Conservation (phyloP, 768 basidiomycete species). For the Daedalea quercina region DNA sequence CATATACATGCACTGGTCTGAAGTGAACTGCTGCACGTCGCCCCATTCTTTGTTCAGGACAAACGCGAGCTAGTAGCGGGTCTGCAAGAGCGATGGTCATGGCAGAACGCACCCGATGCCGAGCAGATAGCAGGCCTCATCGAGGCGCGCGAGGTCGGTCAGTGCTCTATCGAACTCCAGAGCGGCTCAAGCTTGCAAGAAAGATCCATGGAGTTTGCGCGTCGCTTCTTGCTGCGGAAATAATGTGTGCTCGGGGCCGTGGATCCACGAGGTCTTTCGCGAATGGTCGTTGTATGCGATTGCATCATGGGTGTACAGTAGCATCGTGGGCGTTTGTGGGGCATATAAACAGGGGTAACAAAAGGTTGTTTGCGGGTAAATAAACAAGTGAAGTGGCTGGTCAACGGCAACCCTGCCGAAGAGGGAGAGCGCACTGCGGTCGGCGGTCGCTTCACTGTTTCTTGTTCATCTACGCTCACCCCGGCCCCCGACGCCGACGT, state of each 20-base stretch:
- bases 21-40: neutral
- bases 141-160: slow-evolving; percentile 34
- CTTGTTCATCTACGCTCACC: neutral
- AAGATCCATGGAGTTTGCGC: neutral
- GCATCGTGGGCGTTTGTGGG: no score
- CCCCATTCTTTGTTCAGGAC: slow-evolving; percentile 11
- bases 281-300: no score
- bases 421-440: no score
- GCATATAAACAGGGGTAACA: no score
- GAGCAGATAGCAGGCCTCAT: slow-evolving; percentile 32
- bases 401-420: neutral
- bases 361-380: no score
- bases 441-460: neutral
- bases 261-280: no score
- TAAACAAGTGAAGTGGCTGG: neutral
- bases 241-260: no score
- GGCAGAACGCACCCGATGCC: slow-evolving; percentile 24
- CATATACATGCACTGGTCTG: neutral
- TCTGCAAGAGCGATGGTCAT: slow-evolving; percentile 11
- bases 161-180: slow-evolving; percentile 19
- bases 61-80: slow-evolving; percentile 26
- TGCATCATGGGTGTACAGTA: no score
- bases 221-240: neutral
- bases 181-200: slow-evolving; percentile 4
- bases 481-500: slow-evolving; percentile 3